These are phyloP conservation scores for Leptomonas seymouri DNA, from an alignment of 208 protist genomes.

Conservation along the genomic window DNA sequence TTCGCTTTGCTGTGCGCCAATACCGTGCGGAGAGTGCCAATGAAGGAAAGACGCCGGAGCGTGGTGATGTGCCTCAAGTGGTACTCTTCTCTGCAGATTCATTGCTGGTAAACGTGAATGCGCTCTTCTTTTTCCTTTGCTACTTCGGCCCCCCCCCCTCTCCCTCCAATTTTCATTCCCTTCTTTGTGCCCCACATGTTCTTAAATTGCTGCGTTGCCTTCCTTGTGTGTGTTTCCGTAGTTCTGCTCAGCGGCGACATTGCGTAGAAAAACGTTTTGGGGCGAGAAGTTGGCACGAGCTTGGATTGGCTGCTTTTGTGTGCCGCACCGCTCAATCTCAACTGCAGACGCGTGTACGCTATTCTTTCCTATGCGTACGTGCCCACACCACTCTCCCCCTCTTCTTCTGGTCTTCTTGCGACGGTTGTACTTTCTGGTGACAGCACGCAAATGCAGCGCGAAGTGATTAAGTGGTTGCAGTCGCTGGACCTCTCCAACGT, in stretches of 20 bases:
- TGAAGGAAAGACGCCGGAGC: too few species aligned
- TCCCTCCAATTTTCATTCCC: background rate
- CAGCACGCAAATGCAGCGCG: slow-evolving; percentile 68
- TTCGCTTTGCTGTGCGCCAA: too few species aligned
- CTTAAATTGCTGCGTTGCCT: background rate
- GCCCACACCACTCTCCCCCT: background rate
- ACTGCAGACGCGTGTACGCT: too few species aligned
- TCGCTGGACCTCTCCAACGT: slow-evolving; percentile 90
- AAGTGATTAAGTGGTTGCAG: slow-evolving; percentile 97
- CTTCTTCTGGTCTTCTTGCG: slow-evolving; percentile 10
- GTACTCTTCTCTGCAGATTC: background rate
- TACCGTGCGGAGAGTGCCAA: too few species aligned
- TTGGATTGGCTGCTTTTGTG: too few species aligned
- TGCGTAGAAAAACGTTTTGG: too few species aligned
- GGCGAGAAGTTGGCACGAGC: too few species aligned
- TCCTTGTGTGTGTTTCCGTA: background rate
- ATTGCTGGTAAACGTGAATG: background rate
- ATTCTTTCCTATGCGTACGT: background rate
- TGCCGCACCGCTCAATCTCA: too few species aligned
- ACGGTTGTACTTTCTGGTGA: background rate
- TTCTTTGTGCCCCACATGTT: background rate
- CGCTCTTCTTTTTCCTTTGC: background rate
- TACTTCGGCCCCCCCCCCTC: background rate
- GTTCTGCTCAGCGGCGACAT: too few species aligned
- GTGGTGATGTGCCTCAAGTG: too few species aligned